Base-by-base conservation (phyloP, 1,284 basidiomycete species). In the Naganishia cerealis region DNA sequence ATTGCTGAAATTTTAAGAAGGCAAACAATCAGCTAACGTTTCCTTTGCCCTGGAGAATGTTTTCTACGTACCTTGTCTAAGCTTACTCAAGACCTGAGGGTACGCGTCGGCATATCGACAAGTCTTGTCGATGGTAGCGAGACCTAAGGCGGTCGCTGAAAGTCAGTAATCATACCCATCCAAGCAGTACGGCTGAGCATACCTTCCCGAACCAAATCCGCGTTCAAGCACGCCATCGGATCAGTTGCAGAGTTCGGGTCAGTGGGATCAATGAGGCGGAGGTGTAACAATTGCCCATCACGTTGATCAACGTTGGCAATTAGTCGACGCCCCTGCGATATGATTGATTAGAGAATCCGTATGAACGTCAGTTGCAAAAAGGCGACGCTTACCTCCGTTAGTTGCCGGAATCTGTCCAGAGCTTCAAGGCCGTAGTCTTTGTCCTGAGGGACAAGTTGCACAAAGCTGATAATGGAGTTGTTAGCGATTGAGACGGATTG, bases 351-450 rank as follows among this genome's bases (percentile, higher is more conserved):
- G 24, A 8, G 16, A 3, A 43, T 21, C 26, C 33, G n/a, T 21
- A 40, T 3, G 7, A 18, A 24, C 1, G 18, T n/a, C 15, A 12
- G 43, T 29, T 4, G 15, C 16, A 26, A 40, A n/a, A 33, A 42
- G 33, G 10, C 10, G 38, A 6, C 13, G 54, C 73, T 52, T 24
- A 79, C 79, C 72, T 92, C 92, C 73, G 90, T 90, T 26, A 94
- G 83, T 33, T 86, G 81, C 39, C 87, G 86, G 87, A 97, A 96
- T 63, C 90, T 88, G 67, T 91, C 88, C 62, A 92, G 77, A 3
- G 94, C 90, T 71, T 96, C 94, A 3, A 83, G 76, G 62, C 89
- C 86, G 80, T 96, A 94, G 73, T 96, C 94, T 77, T 87, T 91
- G 36, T 88, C 87, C 8, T 87, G 82, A 16, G 86, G 86, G 12